Base-by-base conservation (phyloP, 352 stramenopile genomes). In the Globisporangium megalacanthum region DNA sequence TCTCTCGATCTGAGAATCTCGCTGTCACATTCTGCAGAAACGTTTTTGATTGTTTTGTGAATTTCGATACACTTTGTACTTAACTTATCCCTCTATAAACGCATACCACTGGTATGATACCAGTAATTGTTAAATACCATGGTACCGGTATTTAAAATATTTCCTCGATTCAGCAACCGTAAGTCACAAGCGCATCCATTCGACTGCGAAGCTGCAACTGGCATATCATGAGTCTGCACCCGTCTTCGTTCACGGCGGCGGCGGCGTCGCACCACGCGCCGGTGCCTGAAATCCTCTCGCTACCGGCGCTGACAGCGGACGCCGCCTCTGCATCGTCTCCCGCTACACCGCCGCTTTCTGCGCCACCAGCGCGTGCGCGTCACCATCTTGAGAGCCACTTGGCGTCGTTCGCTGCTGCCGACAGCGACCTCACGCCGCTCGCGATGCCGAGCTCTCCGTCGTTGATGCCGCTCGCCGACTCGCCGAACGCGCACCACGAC, bases 401-500 rank as follows among this genome's bases (percentile, higher is more conserved):
- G 58, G 63, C 65, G 36, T 64, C 48, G 10, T 69, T 69, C 44
- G 54, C 58, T 19, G 58, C 61, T 6, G 56, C 22, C 6, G 31
- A 66, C 41, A 45, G 52, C 49, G 61, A 61, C 58, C 58, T 60
- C 61, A 61, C 56, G 25, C 69, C 79, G 62, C 57, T 81, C n/a
- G 65, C 73, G 39, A 56, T 86, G 48, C 73, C 75, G 0, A 54
- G 61, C 45, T 86, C 75, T 13, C 75, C 75, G 6, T 72, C 73
- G 33, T 61, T 86, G 19, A 59, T 86, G 35, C 75, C 73, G 22
- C 61, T 86, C 17, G n/a, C 57, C 2, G 49, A 69, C 7, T 77
- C 70, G 3, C 73, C 66, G 9, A 51, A 50, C 20, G 33, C 57
- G 22, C 31, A 49, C 17, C 58, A 63, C 19, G 37, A 60, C 15